A percentile compares a stretch with the other conserved stretches of the same genome.
phyloP scores from a whole-genome alignment of 78 protist species.

The Creolimax fragrantissima region DNA sequence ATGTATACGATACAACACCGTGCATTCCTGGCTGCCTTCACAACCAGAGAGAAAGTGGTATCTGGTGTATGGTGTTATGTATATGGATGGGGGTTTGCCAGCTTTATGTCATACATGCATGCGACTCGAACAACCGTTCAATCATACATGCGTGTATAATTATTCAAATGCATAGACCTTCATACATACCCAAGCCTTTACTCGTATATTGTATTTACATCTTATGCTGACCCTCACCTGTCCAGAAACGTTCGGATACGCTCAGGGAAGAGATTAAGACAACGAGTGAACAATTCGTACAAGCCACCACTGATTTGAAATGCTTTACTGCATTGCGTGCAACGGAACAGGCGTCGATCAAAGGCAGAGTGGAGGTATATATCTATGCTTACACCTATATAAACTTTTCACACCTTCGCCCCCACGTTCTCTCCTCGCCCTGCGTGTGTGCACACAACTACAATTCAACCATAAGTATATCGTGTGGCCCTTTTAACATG shows the following conservation, averaged over 20 bases:
- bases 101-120: neutral
- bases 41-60: neutral
- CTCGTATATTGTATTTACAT: too few relatives aligned
- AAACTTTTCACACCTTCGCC: neutral
- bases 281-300: neutral
- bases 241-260: neutral
- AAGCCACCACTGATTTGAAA: neutral
- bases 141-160: neutral
- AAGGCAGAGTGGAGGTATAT: neutral
- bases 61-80: neutral
- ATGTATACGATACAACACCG: neutral
- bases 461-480: neutral
- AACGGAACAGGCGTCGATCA: neutral
- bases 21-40: neutral
- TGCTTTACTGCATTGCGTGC: neutral
- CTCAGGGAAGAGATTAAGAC: neutral
- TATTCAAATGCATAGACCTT: neutral
- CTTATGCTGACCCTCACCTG: neutral
- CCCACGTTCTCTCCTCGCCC: neutral
- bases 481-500: neutral
- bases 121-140: neutral
- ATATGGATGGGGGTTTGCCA: neutral
- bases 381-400: neutral
- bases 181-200: too few relatives aligned
- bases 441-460: neutral